Evolutionary conservation across 371 early-diverging fungal genomes (phyloP), one percentile per base, ranked within the genome.

Genomic region (Paraphysoderma sedebokerense): DNA sequence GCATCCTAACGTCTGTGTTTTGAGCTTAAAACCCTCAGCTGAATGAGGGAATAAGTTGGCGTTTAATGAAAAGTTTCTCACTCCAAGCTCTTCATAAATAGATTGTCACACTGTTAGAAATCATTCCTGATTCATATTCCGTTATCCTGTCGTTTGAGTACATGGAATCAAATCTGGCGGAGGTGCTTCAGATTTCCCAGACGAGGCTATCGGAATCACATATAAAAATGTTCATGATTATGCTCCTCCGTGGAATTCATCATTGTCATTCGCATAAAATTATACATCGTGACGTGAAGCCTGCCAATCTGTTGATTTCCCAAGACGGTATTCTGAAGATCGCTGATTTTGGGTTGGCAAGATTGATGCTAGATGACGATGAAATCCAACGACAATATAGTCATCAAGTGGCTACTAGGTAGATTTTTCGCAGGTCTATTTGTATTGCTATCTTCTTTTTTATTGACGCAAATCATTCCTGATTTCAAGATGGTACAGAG

Each of bases 321-420:
- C 54, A 62, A 5, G 52, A 52, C 6, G 70, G 72, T 7, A 3
- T 23, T 9, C 52, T 74, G 12, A 71, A 71, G 52, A 52, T 74
- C 2, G 72, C 63, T 22, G 74, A 74, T 44, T 74, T 74, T 55
- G 74, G 74, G 3, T 54, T 68, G 23, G 69, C 74, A 23, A 29
- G 63, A 24, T 60, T 66, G 15, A 49, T 34, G 24, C 45, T 19
- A 5, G 11, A 56, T 35, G 38, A 36, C 19, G 0, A 19, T 5
- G 22, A 37, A 7, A 17, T 5, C 22, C 20, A 48, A 45, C 3
- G 48, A 38, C 26, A 15, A n/a, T 7, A 67, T 41, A 60, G 60
- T 17, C 67, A 72, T 49, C 72, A 70, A 44, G 72, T 70, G 24
- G 69, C 67, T 7, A 67, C 70, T 5, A 38, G 67, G 63, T 63